Percentiles rank a stretch among this genome's conserved stretches.
Evolutionary conservation across 2,329 filamentous ascomycete species (phyloP).

Genomic region (Fusarium sororula): DNA sequence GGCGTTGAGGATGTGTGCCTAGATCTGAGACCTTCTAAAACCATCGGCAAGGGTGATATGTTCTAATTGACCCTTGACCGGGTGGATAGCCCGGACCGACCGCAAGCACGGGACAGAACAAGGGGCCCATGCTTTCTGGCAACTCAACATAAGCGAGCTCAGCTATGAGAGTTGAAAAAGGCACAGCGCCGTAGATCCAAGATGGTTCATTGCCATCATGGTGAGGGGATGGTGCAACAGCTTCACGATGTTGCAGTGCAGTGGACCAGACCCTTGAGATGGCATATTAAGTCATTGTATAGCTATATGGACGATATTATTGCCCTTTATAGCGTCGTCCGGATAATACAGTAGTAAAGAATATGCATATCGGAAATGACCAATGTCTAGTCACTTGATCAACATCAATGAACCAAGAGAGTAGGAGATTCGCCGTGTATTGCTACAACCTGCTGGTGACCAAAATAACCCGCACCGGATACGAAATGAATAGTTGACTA

Average conservation of each 20-base stretch:
- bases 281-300: slow-evolving; percentile 1
- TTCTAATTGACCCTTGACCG: slow-evolving; percentile 28
- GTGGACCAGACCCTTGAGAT: slow-evolving; percentile 4
- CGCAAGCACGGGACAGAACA: slow-evolving; percentile 19
- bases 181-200: slow-evolving; percentile 12
- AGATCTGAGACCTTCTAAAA: slow-evolving; percentile 25
- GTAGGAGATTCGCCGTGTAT: not conserved
- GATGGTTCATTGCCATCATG: slow-evolving; percentile 10
- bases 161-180: slow-evolving; percentile 24
- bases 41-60: slow-evolving; percentile 21
- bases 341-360: not conserved
- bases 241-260: slow-evolving; percentile 19
- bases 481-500: slow-evolving; percentile 1
- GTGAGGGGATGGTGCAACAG: slow-evolving; percentile 14
- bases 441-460: not conserved
- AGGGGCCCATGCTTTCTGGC: slow-evolving; percentile 19
- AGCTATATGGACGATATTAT: slow-evolving; percentile 1
- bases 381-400: not conserved
- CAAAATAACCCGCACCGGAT: slow-evolving; percentile 3
- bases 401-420: slow-evolving; percentile 15
- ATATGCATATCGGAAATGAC: slow-evolving; percentile 14
- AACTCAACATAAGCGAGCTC: slow-evolving; percentile 20
- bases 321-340: not conserved
- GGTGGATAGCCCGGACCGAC: slow-evolving; percentile 34
- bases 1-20: slow-evolving; percentile 27